phyloP scores from a whole-genome alignment of 208 protist genomes.

The Acanthamoeba sp. region DNA sequence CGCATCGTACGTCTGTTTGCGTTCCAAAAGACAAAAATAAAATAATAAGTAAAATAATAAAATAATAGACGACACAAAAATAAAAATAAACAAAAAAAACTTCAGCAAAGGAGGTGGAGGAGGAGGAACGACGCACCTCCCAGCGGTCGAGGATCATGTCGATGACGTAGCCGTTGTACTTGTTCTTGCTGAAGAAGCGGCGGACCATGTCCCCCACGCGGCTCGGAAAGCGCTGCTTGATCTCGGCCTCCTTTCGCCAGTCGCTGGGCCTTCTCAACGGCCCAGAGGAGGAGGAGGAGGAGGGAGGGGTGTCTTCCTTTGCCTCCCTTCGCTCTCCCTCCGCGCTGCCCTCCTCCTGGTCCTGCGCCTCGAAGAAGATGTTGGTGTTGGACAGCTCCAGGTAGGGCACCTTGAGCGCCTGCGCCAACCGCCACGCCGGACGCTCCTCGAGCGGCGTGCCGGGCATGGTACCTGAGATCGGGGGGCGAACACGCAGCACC shows the following conservation, averaged over 20 bases:
- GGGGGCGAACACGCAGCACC: background rate
- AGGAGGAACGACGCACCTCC: background rate
- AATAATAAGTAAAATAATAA: no score
- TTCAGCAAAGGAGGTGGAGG: no score
- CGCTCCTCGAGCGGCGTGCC: slow-evolving; percentile 36
- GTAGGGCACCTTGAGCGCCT: slow-evolving; percentile 42
- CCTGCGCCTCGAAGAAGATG: background rate
- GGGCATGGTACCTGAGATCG: slow-evolving; percentile 4
- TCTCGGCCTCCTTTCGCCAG: slow-evolving; percentile 33
- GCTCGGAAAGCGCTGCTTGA: slow-evolving; percentile 30
- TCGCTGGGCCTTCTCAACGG: background rate
- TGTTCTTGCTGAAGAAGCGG: slow-evolving; percentile 67
- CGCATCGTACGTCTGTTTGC: background rate
- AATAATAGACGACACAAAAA: no score
- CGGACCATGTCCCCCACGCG: slow-evolving; percentile 48
- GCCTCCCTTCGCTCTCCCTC: background rate
- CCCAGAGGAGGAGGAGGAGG: no score
- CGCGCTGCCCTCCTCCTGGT: background rate
- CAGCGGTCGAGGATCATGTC: slow-evolving; percentile 51
- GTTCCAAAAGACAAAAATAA: no score
- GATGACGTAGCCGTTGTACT: slow-evolving; percentile 61
- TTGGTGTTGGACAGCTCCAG: slow-evolving; percentile 42
- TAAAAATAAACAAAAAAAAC: no score
- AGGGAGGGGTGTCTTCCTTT: no score
- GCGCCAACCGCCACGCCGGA: background rate